Evolutionary conservation across 1,139 yeast genomes (phyloP).

Genomic region (Komagataea norvegica): DNA sequence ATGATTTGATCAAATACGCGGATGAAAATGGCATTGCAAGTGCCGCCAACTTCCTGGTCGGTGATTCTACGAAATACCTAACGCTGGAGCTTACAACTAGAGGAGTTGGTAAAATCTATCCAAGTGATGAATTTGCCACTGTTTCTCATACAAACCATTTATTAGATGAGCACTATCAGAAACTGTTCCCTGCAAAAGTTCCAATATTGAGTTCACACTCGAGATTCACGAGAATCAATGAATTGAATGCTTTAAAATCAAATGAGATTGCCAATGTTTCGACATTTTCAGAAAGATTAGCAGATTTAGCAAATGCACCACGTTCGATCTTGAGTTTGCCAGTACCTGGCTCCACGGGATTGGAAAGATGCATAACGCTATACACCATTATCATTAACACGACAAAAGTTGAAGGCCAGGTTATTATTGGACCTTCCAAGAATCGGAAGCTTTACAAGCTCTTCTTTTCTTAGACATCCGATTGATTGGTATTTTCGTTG

Average conservation of each 20-base stretch:
- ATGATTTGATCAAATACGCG: slow-evolving; percentile 25
- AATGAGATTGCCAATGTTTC: slow-evolving; percentile 12
- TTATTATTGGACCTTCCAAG: slow-evolving; percentile 17
- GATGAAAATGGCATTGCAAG: slow-evolving; percentile 25
- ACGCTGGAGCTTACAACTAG: slow-evolving; percentile 20
- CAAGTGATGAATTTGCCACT: slow-evolving; percentile 11
- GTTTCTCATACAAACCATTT: slow-evolving; percentile 24
- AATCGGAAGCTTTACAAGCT: slow-evolving; percentile 14
- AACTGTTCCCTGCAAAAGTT: slow-evolving; percentile 9
- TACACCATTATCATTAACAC: slow-evolving; percentile 20
- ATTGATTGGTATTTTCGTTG: slow-evolving; percentile 22
- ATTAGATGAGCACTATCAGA: slow-evolving; percentile 7
- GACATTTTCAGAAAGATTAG: slow-evolving; percentile 13
- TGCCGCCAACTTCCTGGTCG: slow-evolving; percentile 27
- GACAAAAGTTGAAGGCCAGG: slow-evolving; percentile 12
- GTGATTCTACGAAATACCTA: slow-evolving; percentile 20
- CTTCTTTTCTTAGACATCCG: slow-evolving; percentile 3
- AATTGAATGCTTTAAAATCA: slow-evolving; percentile 7
- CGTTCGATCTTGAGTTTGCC: slow-evolving; percentile 14
- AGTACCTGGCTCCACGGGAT: slow-evolving; percentile 11
- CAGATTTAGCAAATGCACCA: slow-evolving; percentile 14
- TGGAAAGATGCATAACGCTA: slow-evolving; percentile 16
- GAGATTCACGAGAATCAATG: slow-evolving; percentile 16
- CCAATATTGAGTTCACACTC: slow-evolving; percentile 16
- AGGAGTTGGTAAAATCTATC: slow-evolving; percentile 11